Evolutionary conservation across 768 basidiomycete genomes (phyloP), one percentile per base, ranked within the genome.

Genomic region (Butyriboletus loyo): DNA sequence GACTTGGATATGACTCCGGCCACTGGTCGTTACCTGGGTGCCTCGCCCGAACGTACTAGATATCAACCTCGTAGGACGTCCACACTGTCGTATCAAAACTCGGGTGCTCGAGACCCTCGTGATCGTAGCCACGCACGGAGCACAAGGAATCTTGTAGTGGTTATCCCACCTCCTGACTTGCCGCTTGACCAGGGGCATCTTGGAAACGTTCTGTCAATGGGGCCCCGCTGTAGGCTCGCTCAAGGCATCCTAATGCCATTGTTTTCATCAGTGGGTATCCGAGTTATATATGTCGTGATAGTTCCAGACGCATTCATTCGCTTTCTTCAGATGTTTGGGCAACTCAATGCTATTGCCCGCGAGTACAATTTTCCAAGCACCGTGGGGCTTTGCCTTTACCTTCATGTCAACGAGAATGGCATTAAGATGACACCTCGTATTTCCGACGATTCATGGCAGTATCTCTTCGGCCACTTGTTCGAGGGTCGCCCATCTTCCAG

Each of bases 311-410:
- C 22, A 27, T 31, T 34, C 19, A 48, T 34, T 40, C 40, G 37
- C 53, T 9, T 40, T 55, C 39, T 50, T 8, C 47, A 92, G 91
- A 81, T 92, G 76, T 84, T 82, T 61, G 82, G 78, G 15, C 90
- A 93, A 68, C 72, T 92, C 31, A 77, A 78, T 27, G 86, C 88
- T 10, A 90, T 93, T 54, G 87, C 89, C 5, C 80, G 83, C 45
- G 89, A 92, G 66, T 92, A 85, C 71, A 86, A 82, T 62, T 87
- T 92, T 58, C 90, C 90, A 0, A 88, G 85, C 64, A 85, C 78
- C 21, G 65, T 79, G 9, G 90, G 90, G 22, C 63, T 92, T n/a
- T 87, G 85, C 65, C 77, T 92, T n/a, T 92, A 90, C 64, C 75
- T 88, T 49, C 85, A 84, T 50, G 76, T 83, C 52, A 74, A 73